Base-by-base conservation (phyloP, 441 rosid genomes). In the Populus tomentosa region DNA sequence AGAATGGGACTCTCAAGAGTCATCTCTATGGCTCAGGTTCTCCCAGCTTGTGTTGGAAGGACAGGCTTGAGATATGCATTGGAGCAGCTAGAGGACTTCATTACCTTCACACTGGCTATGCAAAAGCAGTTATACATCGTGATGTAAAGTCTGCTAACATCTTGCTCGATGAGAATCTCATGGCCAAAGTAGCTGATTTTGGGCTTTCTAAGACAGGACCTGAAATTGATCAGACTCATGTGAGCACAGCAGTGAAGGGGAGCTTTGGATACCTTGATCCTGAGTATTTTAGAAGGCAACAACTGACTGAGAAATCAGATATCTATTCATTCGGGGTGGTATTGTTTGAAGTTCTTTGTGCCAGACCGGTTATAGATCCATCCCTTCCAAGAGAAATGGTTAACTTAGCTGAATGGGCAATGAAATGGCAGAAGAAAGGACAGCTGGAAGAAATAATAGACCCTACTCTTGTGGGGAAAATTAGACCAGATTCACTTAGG, bases 351-450 rank as follows among this genome's bases (percentile, higher is more conserved):
- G 65, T 62, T 21, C 65, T 62, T 23, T 62, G 65, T 23, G 65
- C 65, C 28, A 21, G 92, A 80, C 92, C 92, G 13, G 92, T 88
- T 67, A 88, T 89, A 63, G 93, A 89, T 74, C 93, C 93, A 0
- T 73, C 91, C 16, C 91, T 89, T 59, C 86, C 92, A 1, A 80
- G 97, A 82, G 95, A 90, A 79, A 92, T 80, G 95, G 97, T 89
- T 80, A 92, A 89, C 86, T 86, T 92, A 76, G 95, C 97, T 1
- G 97, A 92, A 79, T 92, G 97, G 97, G 95, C 95, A 4, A 89
- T 92, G 92, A 88, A 90, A 79, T 92, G 95, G 95, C 92, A 90
- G 85, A 88, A 88, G 83, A 89, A 70, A 79, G 97, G 97, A 50
- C 92, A 89, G 78, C 23, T 92, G 71, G 94, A 90, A 71, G 92